A percentile compares a stretch with the other conserved stretches of the same genome.
Evolutionary conservation across 805 yeast species (phyloP).

Genomic region (Starmerella riodocensis): DNA sequence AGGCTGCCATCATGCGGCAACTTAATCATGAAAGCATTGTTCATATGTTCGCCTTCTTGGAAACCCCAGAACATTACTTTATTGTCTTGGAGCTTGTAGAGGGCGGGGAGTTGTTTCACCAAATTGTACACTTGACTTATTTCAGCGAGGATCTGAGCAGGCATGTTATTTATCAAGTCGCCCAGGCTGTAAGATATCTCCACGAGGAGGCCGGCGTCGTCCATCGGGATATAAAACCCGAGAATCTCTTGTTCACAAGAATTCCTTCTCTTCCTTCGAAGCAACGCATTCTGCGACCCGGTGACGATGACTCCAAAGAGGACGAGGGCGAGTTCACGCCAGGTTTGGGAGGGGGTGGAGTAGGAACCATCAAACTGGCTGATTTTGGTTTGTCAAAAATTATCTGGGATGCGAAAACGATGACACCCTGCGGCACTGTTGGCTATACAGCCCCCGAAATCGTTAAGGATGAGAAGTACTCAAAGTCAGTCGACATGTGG

Average conservation of each 20-base stretch:
- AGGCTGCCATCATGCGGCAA: conserved; percentile 59
- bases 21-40: conserved; percentile 50
- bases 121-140: conserved; percentile 64
- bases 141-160: conserved; percentile 60
- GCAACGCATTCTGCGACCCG: conserved; percentile 26
- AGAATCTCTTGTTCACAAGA: conserved; percentile 53
- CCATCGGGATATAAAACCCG: conserved; percentile 76
- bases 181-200: conserved; percentile 53
- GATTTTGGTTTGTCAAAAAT: conserved; percentile 93
- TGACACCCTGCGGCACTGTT: conserved; percentile 97
- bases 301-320: conserved; percentile 37
- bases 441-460: conserved; percentile 98
- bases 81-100: conserved; percentile 53
- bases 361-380: conserved; percentile 80
- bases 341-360: conserved; percentile 83
- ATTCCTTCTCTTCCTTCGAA: conserved; percentile 34
- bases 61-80: conserved; percentile 42
- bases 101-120: conserved; percentile 74
- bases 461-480: conserved; percentile 82
- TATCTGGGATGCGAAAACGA: conserved; percentile 73
- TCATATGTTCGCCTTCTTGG: conserved; percentile 40
- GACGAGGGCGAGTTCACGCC: conserved; percentile 81
- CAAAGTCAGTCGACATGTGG: conserved; percentile 97
- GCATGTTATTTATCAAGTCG: conserved; percentile 61
- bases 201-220: conserved; percentile 62